Conservation (phyloP, 2,329 filamentous ascomycete genomes). For the Dactylellina sp. region DNA sequence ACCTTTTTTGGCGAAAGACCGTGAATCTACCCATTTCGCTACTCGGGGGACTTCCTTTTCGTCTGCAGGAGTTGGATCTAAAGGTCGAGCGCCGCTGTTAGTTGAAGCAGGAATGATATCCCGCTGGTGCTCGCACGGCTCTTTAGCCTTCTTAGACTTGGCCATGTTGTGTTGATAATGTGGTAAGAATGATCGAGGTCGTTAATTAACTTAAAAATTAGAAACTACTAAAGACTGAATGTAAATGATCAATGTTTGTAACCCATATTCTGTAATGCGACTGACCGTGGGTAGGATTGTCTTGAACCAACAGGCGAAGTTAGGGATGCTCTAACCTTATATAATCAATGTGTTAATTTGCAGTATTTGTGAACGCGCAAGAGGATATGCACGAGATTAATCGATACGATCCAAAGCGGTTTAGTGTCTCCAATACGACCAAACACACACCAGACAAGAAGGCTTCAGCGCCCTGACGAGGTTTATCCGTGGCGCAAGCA, state of each 20-base stretch:
- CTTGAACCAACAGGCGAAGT: no score
- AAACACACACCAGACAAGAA: constrained; percentile 1
- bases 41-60: constrained; percentile 29
- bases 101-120: constrained; percentile 7
- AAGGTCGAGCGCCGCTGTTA: constrained; percentile 6
- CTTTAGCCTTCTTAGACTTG: constrained; percentile 23
- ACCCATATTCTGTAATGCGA: no score
- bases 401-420: constrained; percentile 38
- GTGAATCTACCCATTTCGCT: constrained; percentile 48
- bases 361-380: constrained; percentile 5
- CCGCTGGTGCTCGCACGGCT: constrained; percentile 37
- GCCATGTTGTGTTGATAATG: constrained; percentile 19
- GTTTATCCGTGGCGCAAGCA: constrained; percentile 25
- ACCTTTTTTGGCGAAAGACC: constrained; percentile 28
- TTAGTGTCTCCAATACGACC: constrained; percentile 21
- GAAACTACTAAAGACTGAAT: no score
- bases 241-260: no score
- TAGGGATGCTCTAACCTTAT: constrained; percentile 12
- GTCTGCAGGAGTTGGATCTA: constrained; percentile 3
- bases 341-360: constrained; percentile 23
- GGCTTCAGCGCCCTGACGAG: not conserved
- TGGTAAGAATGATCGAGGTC: constrained; percentile 18
- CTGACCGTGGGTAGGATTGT: no score
- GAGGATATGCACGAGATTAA: constrained; percentile 12
- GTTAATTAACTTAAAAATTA: not conserved